Percentiles rank a stretch among this genome's conserved stretches.
Evolutionary conservation across 768 basidiomycete genomes (phyloP).

Genomic region (Collybiopsis confluens): DNA sequence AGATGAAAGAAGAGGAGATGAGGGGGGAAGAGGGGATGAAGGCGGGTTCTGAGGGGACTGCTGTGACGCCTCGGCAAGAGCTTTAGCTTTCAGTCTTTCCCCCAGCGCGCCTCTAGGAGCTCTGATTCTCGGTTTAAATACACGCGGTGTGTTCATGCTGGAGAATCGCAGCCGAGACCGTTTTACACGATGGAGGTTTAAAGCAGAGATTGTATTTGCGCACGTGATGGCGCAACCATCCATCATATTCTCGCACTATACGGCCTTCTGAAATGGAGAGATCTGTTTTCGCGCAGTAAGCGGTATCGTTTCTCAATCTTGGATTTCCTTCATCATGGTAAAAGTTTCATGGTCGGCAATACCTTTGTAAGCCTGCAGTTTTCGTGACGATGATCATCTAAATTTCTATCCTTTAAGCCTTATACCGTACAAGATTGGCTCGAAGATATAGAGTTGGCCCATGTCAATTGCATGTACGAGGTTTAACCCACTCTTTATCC

Average conservation of each 20-base stretch:
- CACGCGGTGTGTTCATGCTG: no score
- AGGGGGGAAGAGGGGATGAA: slow-evolving; percentile 28
- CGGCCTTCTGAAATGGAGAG: slow-evolving; percentile 4
- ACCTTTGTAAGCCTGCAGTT: slow-evolving; percentile 21
- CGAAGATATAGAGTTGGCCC: slow-evolving; percentile 25
- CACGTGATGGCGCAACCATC: neutral
- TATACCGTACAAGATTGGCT: slow-evolving; percentile 25
- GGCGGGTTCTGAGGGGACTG: slow-evolving; percentile 5
- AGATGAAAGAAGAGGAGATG: slow-evolving; percentile 25
- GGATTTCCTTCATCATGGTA: neutral
- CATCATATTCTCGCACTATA: neutral
- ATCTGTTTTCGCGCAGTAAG: slow-evolving; percentile 20
- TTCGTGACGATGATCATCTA: neutral
- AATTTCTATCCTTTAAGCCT: slow-evolving; percentile 16
- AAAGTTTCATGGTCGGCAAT: slow-evolving; percentile 34
- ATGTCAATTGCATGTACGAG: slow-evolving; percentile 17
- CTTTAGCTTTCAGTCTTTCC: neutral
- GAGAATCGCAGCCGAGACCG: no score
- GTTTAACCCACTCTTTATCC: neutral
- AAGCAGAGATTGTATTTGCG: no score
- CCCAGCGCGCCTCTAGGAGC: neutral
- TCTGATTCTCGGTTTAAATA: neutral
- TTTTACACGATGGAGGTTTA: no score
- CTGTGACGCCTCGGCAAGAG: neutral
- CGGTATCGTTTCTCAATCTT: neutral